Evolutionary conservation across 2,329 filamentous ascomycete species (phyloP), one percentile per base, ranked within the genome.

Genomic region (Meredithiella fracta): DNA sequence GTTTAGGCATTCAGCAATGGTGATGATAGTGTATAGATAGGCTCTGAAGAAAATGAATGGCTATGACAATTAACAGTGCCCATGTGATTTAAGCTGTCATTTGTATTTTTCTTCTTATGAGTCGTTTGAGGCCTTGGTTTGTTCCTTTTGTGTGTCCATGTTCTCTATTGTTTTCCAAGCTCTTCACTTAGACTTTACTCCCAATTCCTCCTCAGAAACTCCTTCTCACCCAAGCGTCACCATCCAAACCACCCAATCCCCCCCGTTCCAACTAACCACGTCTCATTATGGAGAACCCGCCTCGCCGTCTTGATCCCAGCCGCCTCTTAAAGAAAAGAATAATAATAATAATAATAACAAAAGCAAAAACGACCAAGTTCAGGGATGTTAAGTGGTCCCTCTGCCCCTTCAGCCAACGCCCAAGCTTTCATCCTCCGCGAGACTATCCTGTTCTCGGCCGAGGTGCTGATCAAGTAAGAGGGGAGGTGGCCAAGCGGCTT

Each of bases 311-410:
- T 44, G n/a, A n/a, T n/a, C 20, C 20, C 40, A 44, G 20, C 40
- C 40, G 20, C n/a, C n/a, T n/a, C 15, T 8, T 7, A 9, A n/a
- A 44, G 20, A 44, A 20, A n/a, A 9, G 8, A 15, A 7, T 20
- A 22, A n/a, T n/a, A 44, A 22, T n/a, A 8, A 17, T n/a, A 22
- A 20, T 7, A 44, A 17, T 5, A 34, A 34, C 29, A 5, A 5
- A 34, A 34, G 3, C 40, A 2, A 3, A 38, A 14, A 17, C 20
- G n/a, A n/a, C 40, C 40, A 44, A 51, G 15, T 51, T 51, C 49
- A 51, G 29, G 49, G 49, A 15, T 51, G 49, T 51, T 51, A 51
- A 51, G 49, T 51, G 49, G 25, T 51, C 49, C 14, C 14, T 37
- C 25, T 29, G n/a, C n/a, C 25, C 8, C 29, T 14, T 26, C 49